These are phyloP conservation scores for Rhizopus microsporus DNA, from an alignment of 371 early-diverging fungal species.

Conservation along the genomic window DNA sequence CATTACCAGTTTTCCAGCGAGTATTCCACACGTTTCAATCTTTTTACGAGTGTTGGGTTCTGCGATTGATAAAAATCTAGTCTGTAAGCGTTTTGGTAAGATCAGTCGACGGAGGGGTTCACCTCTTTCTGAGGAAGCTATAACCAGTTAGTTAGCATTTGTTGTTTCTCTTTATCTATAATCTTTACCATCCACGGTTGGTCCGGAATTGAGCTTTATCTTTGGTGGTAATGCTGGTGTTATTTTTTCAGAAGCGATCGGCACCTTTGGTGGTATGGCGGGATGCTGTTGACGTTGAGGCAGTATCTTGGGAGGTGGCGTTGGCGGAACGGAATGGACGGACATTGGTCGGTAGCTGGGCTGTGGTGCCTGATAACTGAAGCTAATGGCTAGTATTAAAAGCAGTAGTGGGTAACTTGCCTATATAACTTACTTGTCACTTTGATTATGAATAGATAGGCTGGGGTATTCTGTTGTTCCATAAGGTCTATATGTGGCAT, in stretches of 20 bases:
- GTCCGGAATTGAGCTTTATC: slow-evolving; percentile 14
- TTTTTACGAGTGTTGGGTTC: slow-evolving; percentile 73
- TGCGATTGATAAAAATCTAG: slow-evolving; percentile 76
- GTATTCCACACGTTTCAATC: slow-evolving; percentile 90
- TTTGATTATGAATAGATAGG: slow-evolving; percentile 26
- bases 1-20: slow-evolving; percentile 75
- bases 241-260: slow-evolving; percentile 3
- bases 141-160: neutral
- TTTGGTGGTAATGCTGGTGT: slow-evolving; percentile 36
- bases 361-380: slow-evolving; percentile 16
- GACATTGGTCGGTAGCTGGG: slow-evolving; percentile 19
- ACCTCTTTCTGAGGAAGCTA: slow-evolving; percentile 62
- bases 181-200: slow-evolving; percentile 19
- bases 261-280: slow-evolving; percentile 36
- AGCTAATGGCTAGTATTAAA: slow-evolving; percentile 10
- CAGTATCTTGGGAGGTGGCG: slow-evolving; percentile 22
- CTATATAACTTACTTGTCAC: slow-evolving; percentile 31
- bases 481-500: neutral
- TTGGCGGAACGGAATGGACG: slow-evolving; percentile 11
- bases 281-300: slow-evolving; percentile 17
- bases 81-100: slow-evolving; percentile 64
- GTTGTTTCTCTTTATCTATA: neutral
- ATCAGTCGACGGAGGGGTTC: slow-evolving; percentile 66
- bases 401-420: neutral
- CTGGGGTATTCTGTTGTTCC: slow-evolving; percentile 29